Conservation (phyloP, 2,329 filamentous ascomycete genomes). For the Phaeomoniella chlamydospora region DNA sequence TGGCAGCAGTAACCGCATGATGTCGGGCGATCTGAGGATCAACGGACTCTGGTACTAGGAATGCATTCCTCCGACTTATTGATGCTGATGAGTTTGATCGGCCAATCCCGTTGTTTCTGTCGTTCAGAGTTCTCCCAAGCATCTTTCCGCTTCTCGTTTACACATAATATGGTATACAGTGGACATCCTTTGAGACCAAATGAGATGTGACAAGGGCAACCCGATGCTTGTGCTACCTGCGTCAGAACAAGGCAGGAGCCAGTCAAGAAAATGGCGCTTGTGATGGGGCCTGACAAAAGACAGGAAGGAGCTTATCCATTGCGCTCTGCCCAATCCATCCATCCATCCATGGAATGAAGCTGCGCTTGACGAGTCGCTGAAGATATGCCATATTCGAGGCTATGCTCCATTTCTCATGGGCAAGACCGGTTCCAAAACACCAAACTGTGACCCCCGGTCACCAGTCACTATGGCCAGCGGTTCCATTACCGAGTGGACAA, state of each 20-base stretch:
- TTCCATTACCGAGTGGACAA: not conserved
- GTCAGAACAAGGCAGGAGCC: no score
- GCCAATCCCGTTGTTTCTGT: slow-evolving; percentile 4
- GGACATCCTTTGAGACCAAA: no score
- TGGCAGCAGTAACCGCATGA: slow-evolving; percentile 8
- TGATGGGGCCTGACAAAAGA: no score
- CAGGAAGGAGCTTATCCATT: no score
- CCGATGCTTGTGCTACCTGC: no score
- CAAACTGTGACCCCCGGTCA: not conserved
- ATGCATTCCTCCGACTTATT: slow-evolving; percentile 1
- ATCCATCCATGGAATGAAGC: no score
- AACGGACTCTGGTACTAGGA: slow-evolving; percentile 1
- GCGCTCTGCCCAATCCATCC: no score
- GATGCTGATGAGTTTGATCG: slow-evolving; percentile 9
- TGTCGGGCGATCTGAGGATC: slow-evolving; percentile 5
- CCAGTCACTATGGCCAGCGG: not conserved
- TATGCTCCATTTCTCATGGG: not conserved
- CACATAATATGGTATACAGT: no score
- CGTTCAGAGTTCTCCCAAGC: slow-evolving; percentile 7
- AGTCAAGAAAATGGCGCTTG: no score
- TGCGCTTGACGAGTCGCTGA: no score
- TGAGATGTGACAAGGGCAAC: no score
- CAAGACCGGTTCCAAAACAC: not conserved
- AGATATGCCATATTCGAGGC: not conserved
- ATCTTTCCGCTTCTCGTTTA: no score